phyloP scores from a whole-genome alignment of 2,329 filamentous ascomycete genomes.

The Colletotrichum viniferum region DNA sequence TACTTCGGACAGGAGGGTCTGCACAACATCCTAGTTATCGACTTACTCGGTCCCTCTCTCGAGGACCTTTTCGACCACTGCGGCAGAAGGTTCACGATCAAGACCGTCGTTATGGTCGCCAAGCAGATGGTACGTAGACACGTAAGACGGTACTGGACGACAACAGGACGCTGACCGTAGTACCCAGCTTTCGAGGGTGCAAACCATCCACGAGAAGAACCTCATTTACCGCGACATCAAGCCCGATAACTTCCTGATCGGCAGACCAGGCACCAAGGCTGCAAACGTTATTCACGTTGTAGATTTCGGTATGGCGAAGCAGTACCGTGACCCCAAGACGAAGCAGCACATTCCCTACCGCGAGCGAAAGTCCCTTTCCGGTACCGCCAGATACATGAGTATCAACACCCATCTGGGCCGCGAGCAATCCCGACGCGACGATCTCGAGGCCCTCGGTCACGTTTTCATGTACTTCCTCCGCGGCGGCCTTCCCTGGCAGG shows the following conservation, averaged over 20 bases:
- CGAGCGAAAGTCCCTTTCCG: conserved; percentile 94
- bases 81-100: conserved; percentile 91
- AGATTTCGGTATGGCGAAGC: conserved; percentile 99
- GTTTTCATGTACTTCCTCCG: conserved; percentile 78
- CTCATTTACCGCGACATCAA: conserved; percentile 99
- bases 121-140: conserved; percentile 84
- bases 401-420: conserved; percentile 98
- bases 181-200: conserved; percentile 81
- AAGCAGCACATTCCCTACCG: conserved; percentile 99
- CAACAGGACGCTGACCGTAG: neutral
- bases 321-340: conserved; percentile 97
- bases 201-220: conserved; percentile 97
- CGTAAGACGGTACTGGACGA: neutral
- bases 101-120: conserved; percentile 98
- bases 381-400: conserved; percentile 98
- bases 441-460: conserved; percentile 85
- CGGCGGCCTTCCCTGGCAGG: conserved; percentile 75
- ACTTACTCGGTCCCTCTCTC: conserved; percentile 90
- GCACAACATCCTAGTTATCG: conserved; percentile 98
- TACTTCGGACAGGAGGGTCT: conserved; percentile 99
- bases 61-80: conserved; percentile 98
- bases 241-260: conserved; percentile 98
- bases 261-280: conserved; percentile 88
- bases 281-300: conserved; percentile 98
- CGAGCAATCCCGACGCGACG: conserved; percentile 94